A percentile compares a stretch with the other conserved stretches of the same genome.
phyloP scores from a whole-genome alignment of 495 filamentous ascomycete species.

The Trichoderma orchidacearum region DNA sequence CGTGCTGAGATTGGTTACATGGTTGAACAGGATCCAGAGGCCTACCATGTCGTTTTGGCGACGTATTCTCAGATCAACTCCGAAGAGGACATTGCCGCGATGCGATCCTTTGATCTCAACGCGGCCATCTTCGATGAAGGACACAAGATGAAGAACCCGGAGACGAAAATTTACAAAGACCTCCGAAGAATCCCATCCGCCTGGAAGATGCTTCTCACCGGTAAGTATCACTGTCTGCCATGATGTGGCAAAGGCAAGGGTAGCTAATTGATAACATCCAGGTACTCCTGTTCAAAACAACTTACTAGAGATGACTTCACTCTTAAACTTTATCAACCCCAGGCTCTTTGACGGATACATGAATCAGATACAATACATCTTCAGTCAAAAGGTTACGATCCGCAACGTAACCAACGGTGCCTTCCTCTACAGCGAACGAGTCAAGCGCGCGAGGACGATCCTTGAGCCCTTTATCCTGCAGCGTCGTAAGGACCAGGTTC shows the following conservation, averaged over 20 bases:
- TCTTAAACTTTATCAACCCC: slow-evolving; percentile 86
- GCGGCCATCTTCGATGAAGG: slow-evolving; percentile 87
- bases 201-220: slow-evolving; percentile 73
- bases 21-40: slow-evolving; percentile 45
- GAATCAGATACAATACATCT: slow-evolving; percentile 67
- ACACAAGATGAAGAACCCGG: slow-evolving; percentile 77
- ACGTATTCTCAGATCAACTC: slow-evolving; percentile 51
- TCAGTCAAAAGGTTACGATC: slow-evolving; percentile 79
- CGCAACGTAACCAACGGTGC: slow-evolving; percentile 59
- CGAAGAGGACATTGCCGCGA: slow-evolving; percentile 23
- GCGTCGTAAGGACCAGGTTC: slow-evolving; percentile 88
- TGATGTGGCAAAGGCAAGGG: background rate
- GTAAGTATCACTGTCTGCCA: background rate
- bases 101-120: slow-evolving; percentile 28
- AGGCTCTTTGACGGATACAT: slow-evolving; percentile 59
- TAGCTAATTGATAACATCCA: background rate
- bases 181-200: slow-evolving; percentile 62
- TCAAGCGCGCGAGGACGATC: slow-evolving; percentile 76
- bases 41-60: slow-evolving; percentile 77
- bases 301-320: slow-evolving; percentile 73
- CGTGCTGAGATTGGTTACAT: slow-evolving; percentile 50
- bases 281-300: slow-evolving; percentile 96
- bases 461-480: slow-evolving; percentile 90
- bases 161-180: slow-evolving; percentile 65
- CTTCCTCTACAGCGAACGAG: slow-evolving; percentile 71